Conservation (phyloP, 2,329 filamentous ascomycete species). For the Colletotrichum tropicicola region DNA sequence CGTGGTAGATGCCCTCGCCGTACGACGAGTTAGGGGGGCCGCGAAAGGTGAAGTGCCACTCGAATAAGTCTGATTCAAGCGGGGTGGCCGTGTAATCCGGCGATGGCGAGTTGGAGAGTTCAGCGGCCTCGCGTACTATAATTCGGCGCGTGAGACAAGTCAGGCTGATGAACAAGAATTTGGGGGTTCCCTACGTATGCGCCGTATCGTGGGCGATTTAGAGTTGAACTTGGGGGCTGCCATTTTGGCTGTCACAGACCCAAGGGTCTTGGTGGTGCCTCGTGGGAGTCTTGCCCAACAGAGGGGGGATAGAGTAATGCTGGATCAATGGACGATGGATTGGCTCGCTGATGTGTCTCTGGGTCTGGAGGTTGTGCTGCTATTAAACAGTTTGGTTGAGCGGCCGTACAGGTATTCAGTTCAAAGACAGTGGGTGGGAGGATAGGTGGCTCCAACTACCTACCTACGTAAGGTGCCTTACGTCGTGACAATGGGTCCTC, state of each 20-base stretch:
- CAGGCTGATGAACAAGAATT: slow-evolving; percentile 17
- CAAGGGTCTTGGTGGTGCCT: not conserved
- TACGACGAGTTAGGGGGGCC: slow-evolving; percentile 87
- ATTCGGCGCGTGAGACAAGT: not conserved
- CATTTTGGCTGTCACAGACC: slow-evolving; percentile 40
- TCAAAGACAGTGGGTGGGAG: not conserved
- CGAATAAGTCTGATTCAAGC: slow-evolving; percentile 89
- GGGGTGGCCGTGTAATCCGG: slow-evolving; percentile 87
- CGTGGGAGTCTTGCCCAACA: not conserved
- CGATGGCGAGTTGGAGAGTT: slow-evolving; percentile 82
- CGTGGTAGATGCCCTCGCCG: slow-evolving; percentile 88
- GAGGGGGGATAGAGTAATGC: too few species aligned
- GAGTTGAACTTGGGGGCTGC: slow-evolving; percentile 67
- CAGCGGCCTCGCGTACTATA: slow-evolving; percentile 89
- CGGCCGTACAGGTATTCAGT: not conserved
- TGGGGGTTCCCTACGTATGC: slow-evolving; percentile 69
- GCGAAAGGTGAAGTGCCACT: slow-evolving; percentile 98
- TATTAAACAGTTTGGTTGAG: not conserved
- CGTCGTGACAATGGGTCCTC: not conserved
- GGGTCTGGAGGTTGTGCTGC: too few species aligned
- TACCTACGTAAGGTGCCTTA: not conserved
- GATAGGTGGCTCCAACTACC: not conserved
- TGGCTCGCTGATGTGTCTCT: too few species aligned
- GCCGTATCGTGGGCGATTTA: slow-evolving; percentile 85
- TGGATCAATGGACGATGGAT: too few species aligned